These are phyloP conservation scores for Fusarium pseudograminearum DNA, from an alignment of 2,329 filamentous ascomycete species.

Conservation along the genomic window DNA sequence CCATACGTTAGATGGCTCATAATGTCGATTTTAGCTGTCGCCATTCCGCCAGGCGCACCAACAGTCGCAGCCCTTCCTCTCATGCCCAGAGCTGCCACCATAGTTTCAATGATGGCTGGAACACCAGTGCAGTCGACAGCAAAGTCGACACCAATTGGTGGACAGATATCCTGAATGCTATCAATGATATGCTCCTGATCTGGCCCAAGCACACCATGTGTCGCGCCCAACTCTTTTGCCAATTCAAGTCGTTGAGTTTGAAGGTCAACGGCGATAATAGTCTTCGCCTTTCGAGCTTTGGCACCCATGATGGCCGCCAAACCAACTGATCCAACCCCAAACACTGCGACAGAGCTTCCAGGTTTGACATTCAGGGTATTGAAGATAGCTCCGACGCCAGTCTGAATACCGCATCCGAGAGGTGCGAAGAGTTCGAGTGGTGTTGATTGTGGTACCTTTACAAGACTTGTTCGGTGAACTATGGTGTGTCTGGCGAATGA, in stretches of 20 bases:
- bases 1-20: constrained; percentile 23
- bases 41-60: constrained; percentile 10
- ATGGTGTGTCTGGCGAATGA: constrained; percentile 22
- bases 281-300: neutral
- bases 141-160: constrained; percentile 21
- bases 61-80: constrained; percentile 26
- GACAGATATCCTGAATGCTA: neutral
- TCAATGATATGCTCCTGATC: neutral
- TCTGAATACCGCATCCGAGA: constrained; percentile 33
- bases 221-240: constrained; percentile 25
- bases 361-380: constrained; percentile 24
- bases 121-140: constrained; percentile 38
- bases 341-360: constrained; percentile 20
- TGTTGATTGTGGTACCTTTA: constrained; percentile 13
- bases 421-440: constrained; percentile 22
- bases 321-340: constrained; percentile 25
- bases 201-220: neutral
- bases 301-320: constrained; percentile 34
- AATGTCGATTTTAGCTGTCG: constrained; percentile 18
- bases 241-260: constrained; percentile 11
- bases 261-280: constrained; percentile 27
- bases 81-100: constrained; percentile 18
- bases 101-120: constrained; percentile 18
- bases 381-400: constrained; percentile 23
- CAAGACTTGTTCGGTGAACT: constrained; percentile 18